phyloP scores from a whole-genome alignment of 352 stramenopile species.

The Pelagophyceae sp. region DNA sequence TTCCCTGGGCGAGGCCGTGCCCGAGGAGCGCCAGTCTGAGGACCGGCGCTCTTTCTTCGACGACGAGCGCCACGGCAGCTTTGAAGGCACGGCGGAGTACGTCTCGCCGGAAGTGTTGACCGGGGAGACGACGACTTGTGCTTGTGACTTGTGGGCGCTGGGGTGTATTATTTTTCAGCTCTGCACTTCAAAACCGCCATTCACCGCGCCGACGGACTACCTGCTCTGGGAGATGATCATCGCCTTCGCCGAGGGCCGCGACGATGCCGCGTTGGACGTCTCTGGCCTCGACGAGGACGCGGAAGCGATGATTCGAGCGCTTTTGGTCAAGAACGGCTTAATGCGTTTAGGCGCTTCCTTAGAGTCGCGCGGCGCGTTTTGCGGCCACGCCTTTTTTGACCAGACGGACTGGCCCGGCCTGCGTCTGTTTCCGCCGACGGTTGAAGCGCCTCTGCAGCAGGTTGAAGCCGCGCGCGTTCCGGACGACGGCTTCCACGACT shows the following conservation, averaged over 20 bases:
- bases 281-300: background rate
- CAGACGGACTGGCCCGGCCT: too few species aligned
- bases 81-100: constrained; percentile 76
- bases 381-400: background rate
- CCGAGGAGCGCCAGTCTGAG: too few species aligned
- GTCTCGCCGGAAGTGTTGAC: constrained; percentile 78
- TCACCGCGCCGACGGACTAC: constrained; percentile 68
- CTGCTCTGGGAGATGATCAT: constrained; percentile 51
- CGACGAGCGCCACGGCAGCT: constrained; percentile 50
- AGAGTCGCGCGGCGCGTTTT: background rate
- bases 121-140: constrained; percentile 59
- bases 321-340: background rate
- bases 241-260: constrained; percentile 55
- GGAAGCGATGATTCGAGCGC: background rate
- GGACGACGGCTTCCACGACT: background rate
- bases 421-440: too few species aligned
- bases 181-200: constrained; percentile 64
- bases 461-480: too few species aligned
- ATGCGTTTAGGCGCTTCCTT: background rate
- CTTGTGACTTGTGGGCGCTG: constrained; percentile 75
- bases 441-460: too few species aligned
- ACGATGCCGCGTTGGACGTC: background rate
- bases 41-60: too few species aligned
- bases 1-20: background rate
- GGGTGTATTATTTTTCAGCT: constrained; percentile 80